These are phyloP conservation scores for Chenopodium quinoa DNA, from an alignment of 148 eudicot genomes.

Conservation along the genomic window DNA sequence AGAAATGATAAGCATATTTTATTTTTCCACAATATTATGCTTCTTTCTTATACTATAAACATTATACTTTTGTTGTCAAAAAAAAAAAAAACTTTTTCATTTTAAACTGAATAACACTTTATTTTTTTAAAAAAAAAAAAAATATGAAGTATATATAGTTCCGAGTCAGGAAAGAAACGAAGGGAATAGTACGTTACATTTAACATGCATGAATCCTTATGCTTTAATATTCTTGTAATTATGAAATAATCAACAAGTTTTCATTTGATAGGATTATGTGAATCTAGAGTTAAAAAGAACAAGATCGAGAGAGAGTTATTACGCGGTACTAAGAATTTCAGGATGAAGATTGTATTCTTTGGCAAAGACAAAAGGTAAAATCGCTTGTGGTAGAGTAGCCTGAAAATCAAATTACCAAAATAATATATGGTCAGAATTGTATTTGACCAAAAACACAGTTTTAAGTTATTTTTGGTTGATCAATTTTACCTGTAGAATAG, in stretches of 20 bases:
- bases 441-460: background rate
- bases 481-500: constrained; percentile 64
- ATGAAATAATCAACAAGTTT: background rate
- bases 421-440: too few species aligned
- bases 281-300: background rate
- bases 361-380: constrained; percentile 37
- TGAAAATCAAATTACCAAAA: constrained; percentile 2
- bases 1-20: background rate
- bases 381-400: constrained; percentile 42
- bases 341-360: constrained; percentile 41
- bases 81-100: too few species aligned
- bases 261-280: background rate
- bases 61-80: too few species aligned
- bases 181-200: too few species aligned
- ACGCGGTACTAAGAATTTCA: constrained; percentile 41
- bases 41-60: background rate
- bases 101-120: too few species aligned
- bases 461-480: background rate
- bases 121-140: too few species aligned
- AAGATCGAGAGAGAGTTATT: background rate
- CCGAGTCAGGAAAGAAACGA: too few species aligned
- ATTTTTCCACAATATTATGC: background rate
- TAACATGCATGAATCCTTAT: too few species aligned
- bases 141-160: too few species aligned
- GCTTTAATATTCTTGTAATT: background rate